Base-by-base conservation (phyloP, 345 rosid genomes). In the Tarenaya hassleriana region DNA sequence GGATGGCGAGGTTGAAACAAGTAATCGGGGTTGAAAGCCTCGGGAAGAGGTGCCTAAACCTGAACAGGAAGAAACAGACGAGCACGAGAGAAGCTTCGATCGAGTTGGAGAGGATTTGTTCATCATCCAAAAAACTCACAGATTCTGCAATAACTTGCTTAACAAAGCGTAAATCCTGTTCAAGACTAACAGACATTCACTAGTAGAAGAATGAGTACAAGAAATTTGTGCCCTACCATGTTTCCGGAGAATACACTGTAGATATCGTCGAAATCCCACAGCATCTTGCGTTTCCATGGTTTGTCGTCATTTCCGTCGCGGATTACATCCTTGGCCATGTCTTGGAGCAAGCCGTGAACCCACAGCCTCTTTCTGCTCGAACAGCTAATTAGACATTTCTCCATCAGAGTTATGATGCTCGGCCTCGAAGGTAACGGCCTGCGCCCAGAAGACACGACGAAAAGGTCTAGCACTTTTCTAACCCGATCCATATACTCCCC, bases 31-130 rank as follows among this genome's bases (percentile, higher is more conserved):
- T 73, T 4, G 75, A 72, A 3, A 67, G 45, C 39, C 55, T 79
- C 1, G 80, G 69, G 8, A 60, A 8, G 37, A 68, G 70, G 10
- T 76, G 80, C 31, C 60, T 79, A 46, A 47, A 31, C 21, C 12
- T 61, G 7, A 61, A 65, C 34, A 77, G 79, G 11, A 68, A 61
- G 15, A 58, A 73, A 14, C 56, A 77, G 27, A 81, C 84, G 7
- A 38, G 61, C 19, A 78, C 73, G 81, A 79, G 62, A 47, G 55
- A 79, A 35, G 77, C 64, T 10, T 42, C 41, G 0, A 8, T 34
- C 50, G 76, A 72, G 34, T 59, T 79, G 19, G 71, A 66, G 51
- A 60, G 18, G 34, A 43, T 56, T 35, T 47, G 47, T 50, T 64
- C 58, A 43, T 24, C 64, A 19, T 13, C 60, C 20, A 5, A 52